Base-by-base conservation (phyloP, 2,329 filamentous ascomycete species). In the Penicillium sp. region DNA sequence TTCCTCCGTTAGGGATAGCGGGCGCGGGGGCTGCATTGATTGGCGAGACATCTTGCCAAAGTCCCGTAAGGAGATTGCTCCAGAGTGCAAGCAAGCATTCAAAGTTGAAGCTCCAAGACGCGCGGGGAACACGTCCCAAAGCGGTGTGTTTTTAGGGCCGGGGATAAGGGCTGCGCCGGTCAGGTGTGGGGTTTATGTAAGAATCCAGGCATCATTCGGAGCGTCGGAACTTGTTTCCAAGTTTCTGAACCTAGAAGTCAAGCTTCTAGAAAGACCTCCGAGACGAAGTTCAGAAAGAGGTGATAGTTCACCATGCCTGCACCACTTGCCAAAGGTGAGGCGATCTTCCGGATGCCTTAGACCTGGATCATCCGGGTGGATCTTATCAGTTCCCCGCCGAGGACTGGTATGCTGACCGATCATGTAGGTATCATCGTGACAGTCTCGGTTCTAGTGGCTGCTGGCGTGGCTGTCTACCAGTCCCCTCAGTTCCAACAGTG, bases 1-100 rank as follows among this genome's bases (percentile, higher is more conserved):
- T 79, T 99, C 94, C 69, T 99, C 94, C 0, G 92, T 96, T 54
- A 96, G 79, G 5, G 90, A 90, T 54, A 97, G 77, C 27, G 79
- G 80, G 49, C 82, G 79, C 67, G 78, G 75, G 8, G 77, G 69
- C 14, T 75, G 70, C 20, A 73, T 66, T 25, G 70, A 75, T 49
- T 71, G 74, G 42, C 80, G 78, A 45, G 80, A 80, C 81, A 83
- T 82, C 2, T 43, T 43, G 24, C 5, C 20, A 24, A 31, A 65
- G 10, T 22, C 14, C 20, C 18, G 9, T 13, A 41, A 5, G 33
- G 7, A 30, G 25, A 31, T 4, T 40, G 27, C 18, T 41, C n/a
- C 2, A 14, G 18, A 20, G 39, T 9, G 39, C 24, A 36, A 36
- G 41, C 40, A 27, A 44, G 24, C 38, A 10, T 44, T 38, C 18